phyloP scores from a whole-genome alignment of 306 rosid species.

The Sesbania bispinosa region DNA sequence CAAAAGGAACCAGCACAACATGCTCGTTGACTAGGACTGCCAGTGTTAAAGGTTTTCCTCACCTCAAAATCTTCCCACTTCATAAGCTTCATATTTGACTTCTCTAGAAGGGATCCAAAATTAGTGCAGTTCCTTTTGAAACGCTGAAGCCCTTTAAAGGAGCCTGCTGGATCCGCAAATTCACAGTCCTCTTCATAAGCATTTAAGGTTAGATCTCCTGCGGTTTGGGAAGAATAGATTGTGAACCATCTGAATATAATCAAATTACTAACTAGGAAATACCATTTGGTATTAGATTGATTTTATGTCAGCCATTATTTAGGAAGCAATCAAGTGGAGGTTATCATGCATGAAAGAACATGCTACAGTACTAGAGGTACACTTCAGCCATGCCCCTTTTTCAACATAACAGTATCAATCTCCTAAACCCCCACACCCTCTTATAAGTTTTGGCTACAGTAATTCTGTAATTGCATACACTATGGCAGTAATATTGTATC shows the following conservation, averaged over 20 bases:
- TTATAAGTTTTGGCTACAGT: no score
- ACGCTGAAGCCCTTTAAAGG: conserved; percentile 86
- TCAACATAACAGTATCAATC: no score
- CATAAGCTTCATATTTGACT: conserved; percentile 83
- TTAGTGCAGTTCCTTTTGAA: conserved; percentile 95
- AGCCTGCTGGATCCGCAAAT: conserved; percentile 96
- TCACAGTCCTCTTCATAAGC: conserved; percentile 91
- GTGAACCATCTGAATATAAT: neutral
- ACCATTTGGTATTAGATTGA: neutral
- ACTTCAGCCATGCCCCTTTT: neutral
- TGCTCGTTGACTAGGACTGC: neutral
- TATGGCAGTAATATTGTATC: no score
- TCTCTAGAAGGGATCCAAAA: conserved; percentile 78
- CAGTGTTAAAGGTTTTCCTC: neutral
- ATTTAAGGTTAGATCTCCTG: conserved; percentile 81
- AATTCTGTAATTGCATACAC: no score
- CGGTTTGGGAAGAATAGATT: neutral
- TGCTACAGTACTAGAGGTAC: neutral
- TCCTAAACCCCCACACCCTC: no score
- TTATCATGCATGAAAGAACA: neutral
- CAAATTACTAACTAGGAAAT: neutral
- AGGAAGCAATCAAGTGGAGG: conserved; percentile 8
- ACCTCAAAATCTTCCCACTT: conserved; percentile 96
- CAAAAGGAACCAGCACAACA: neutral
- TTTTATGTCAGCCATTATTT: neutral